Evolutionary conservation across 2,329 filamentous ascomycete genomes (phyloP).

Genomic region (Waltergamsia citrina): DNA sequence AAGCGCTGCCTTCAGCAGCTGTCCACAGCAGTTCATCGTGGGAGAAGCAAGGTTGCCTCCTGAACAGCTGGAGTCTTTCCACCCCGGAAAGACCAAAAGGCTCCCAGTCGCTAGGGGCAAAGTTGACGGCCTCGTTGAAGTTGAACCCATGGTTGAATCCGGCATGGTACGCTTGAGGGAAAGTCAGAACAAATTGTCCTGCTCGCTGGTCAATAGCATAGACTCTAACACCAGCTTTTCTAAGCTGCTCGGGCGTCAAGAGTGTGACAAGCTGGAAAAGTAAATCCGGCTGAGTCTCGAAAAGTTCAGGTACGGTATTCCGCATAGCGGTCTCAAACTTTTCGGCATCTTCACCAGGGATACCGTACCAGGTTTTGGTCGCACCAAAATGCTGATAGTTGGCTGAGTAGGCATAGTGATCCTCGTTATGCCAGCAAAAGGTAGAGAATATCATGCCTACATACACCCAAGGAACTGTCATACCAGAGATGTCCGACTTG

Average conservation of each 20-base stretch:
- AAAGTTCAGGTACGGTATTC: slow-evolving; percentile 89
- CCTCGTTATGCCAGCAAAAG: slow-evolving; percentile 99
- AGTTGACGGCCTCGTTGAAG: slow-evolving; percentile 98
- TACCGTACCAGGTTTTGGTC: slow-evolving; percentile 98
- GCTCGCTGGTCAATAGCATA: slow-evolving; percentile 94
- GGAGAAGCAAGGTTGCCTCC: slow-evolving; percentile 91
- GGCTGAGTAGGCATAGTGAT: slow-evolving; percentile 94
- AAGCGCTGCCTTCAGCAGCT: slow-evolving; percentile 68
- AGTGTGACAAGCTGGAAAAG: slow-evolving; percentile 96
- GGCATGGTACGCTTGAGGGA: slow-evolving; percentile 93
- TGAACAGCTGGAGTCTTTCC: slow-evolving; percentile 75
- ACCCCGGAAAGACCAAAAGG: slow-evolving; percentile 82
- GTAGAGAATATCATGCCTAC: slow-evolving; percentile 99
- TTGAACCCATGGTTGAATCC: slow-evolving; percentile 99
- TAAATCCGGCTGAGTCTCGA: slow-evolving; percentile 93
- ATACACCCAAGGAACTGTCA: slow-evolving; percentile 99
- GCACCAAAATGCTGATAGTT: slow-evolving; percentile 98
- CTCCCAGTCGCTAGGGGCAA: slow-evolving; percentile 92
- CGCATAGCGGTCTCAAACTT: slow-evolving; percentile 95
- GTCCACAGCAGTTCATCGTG: slow-evolving; percentile 93
- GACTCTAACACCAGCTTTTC: slow-evolving; percentile 85
- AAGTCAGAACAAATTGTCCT: slow-evolving; percentile 93
- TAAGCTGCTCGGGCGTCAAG: slow-evolving; percentile 83
- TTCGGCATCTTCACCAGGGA: slow-evolving; percentile 84
- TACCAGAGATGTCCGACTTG: slow-evolving; percentile 95